Evolutionary conservation across 2,329 filamentous ascomycete genomes (phyloP).

Genomic region (Diplodia intermedia): DNA sequence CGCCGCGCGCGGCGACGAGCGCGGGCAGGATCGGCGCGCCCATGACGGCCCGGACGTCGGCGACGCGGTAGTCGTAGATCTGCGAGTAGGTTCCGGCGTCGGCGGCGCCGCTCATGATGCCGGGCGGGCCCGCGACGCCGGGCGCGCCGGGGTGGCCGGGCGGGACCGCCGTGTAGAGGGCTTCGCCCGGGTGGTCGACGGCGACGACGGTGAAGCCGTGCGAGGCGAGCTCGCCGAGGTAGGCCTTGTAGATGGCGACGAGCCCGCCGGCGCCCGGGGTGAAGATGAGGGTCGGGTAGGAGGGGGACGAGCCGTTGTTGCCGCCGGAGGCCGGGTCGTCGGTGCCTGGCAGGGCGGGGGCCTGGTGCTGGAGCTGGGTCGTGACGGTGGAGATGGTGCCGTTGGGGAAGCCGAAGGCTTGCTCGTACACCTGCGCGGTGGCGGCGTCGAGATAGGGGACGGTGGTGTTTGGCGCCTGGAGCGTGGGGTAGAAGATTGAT

Average conservation of each 20-base stretch:
- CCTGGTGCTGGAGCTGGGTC: conserved; percentile 30
- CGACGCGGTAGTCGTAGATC: neutral
- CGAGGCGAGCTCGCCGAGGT: conserved; percentile 14
- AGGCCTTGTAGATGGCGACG: conserved; percentile 28
- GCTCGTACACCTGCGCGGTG: conserved; percentile 35
- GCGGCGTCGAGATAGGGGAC: conserved; percentile 39
- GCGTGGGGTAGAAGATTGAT: conserved; percentile 41
- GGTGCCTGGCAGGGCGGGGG: neutral
- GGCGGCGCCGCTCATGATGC: neutral
- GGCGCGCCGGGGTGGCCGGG: neutral
- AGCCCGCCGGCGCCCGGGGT: conserved; percentile 15
- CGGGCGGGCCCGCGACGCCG: conserved; percentile 11
- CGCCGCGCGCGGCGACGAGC: conserved; percentile 2
- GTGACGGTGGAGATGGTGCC: conserved; percentile 30
- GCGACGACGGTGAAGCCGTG: conserved; percentile 16
- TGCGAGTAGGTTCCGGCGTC: neutral
- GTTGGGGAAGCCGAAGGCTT: neutral
- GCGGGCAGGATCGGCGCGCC: conserved; percentile 32
- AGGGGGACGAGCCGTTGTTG: conserved; percentile 13
- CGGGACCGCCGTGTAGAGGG: conserved; percentile 12
- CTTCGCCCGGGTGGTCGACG: conserved; percentile 29
- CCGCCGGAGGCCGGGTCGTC: conserved; percentile 12
- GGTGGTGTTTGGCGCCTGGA: conserved; percentile 33
- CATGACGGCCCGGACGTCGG: conserved; percentile 7
- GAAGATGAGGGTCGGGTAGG: conserved; percentile 27